Conservation (phyloP, 805 yeast species). For the Metschnikowia kunwiensis region DNA sequence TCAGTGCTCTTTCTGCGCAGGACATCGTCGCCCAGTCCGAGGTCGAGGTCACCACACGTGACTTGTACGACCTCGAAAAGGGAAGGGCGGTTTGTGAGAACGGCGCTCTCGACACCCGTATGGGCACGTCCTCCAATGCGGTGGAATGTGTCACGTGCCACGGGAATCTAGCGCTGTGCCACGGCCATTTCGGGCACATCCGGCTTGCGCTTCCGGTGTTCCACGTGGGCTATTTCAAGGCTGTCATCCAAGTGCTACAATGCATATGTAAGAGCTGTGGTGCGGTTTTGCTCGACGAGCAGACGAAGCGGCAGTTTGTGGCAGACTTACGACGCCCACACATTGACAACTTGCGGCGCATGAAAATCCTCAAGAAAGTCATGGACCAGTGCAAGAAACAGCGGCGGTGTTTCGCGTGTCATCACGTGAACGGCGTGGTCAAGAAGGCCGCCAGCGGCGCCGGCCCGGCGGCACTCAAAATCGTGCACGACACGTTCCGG, state of each 20-base stretch:
- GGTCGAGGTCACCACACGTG: slow-evolving; percentile 89
- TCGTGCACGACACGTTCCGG: slow-evolving; percentile 92
- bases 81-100: slow-evolving; percentile 77
- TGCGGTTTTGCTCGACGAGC: slow-evolving; percentile 68
- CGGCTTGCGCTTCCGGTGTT: slow-evolving; percentile 92
- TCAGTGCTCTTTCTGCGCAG: slow-evolving; percentile 87
- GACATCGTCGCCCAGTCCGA: slow-evolving; percentile 93
- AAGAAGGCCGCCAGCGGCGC: slow-evolving; percentile 92
- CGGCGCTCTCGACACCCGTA: slow-evolving; percentile 87
- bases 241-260: slow-evolving; percentile 83
- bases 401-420: slow-evolving; percentile 84
- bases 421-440: slow-evolving; percentile 91
- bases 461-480: slow-evolving; percentile 90
- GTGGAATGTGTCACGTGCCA: slow-evolving; percentile 87
- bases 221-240: slow-evolving; percentile 95
- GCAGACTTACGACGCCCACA: slow-evolving; percentile 84
- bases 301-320: slow-evolving; percentile 62
- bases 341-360: slow-evolving; percentile 85
- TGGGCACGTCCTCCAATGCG: slow-evolving; percentile 93
- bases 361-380: slow-evolving; percentile 80
- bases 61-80: slow-evolving; percentile 84
- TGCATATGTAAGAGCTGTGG: slow-evolving; percentile 90
- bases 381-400: slow-evolving; percentile 94
- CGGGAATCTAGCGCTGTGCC: slow-evolving; percentile 90
- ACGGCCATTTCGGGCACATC: slow-evolving; percentile 97